Percentiles rank a stretch among this genome's conserved stretches.
Conservation (phyloP, 306 rosid species). For the Vicia faba region DNA sequence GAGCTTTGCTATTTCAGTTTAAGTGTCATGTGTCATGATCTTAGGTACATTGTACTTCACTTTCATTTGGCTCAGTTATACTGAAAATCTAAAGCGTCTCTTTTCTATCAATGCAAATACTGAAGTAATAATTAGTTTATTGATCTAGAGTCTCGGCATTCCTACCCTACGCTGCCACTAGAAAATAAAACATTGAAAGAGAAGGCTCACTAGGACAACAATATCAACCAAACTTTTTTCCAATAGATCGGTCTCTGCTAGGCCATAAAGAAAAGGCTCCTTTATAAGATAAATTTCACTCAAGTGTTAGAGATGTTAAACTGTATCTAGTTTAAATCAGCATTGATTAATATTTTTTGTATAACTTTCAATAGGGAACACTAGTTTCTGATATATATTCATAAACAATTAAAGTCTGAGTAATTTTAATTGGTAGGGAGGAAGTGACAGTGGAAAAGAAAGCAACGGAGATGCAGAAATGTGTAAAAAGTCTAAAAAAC, state of each 20-base stretch:
- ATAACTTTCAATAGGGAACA: constrained; percentile 24
- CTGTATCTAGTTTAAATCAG: constrained; percentile 25
- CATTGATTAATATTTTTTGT: constrained; percentile 7
- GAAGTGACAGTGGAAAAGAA: constrained; percentile 87
- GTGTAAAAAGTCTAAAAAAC: constrained; percentile 61
- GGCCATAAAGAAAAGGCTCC: constrained; percentile 11
- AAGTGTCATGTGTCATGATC: neutral
- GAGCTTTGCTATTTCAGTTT: constrained; percentile 33
- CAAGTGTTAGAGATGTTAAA: constrained; percentile 16
- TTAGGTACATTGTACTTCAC: constrained; percentile 4
- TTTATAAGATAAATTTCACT: constrained; percentile 16
- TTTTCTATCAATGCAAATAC: constrained; percentile 27
- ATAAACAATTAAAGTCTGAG: constrained; percentile 39
- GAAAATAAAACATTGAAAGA: constrained; percentile 19
- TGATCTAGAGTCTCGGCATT: constrained; percentile 25
- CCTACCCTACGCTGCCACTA: neutral
- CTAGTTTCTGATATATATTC: constrained; percentile 23
- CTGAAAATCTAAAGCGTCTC: constrained; percentile 2
- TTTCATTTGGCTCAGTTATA: constrained; percentile 15
- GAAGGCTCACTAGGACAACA: neutral
- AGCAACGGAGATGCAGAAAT: constrained; percentile 62
- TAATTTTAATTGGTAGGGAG: constrained; percentile 64
- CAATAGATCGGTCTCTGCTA: constrained; percentile 6
- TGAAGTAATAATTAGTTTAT: constrained; percentile 16
- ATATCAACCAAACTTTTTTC: constrained; percentile 6